A percentile compares a stretch with the other conserved stretches of the same genome.
These are phyloP conservation scores for Nepenthes gracilis DNA, from an alignment of 148 eudicot genomes.

Conservation along the genomic window DNA sequence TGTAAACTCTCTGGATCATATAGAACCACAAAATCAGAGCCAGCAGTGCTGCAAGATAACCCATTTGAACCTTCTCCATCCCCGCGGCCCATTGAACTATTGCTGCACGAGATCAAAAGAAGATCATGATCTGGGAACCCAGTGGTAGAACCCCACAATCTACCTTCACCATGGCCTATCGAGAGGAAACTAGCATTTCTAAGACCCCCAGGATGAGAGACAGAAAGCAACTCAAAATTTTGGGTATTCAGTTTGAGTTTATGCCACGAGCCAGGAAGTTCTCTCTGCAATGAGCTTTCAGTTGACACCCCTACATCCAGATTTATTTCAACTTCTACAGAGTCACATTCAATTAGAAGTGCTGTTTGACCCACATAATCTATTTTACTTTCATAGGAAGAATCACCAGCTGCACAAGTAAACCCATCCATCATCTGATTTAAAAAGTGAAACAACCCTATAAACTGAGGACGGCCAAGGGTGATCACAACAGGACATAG, in stretches of 20 bases:
- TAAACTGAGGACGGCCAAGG: slow-evolving; percentile 38
- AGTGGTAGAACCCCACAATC: slow-evolving; percentile 64
- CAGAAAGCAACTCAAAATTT: slow-evolving; percentile 51
- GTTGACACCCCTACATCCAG: slow-evolving; percentile 31
- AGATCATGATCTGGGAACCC: slow-evolving; percentile 35
- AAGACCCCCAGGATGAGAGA: slow-evolving; percentile 62
- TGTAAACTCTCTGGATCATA: slow-evolving; percentile 49
- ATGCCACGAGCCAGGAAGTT: slow-evolving; percentile 89
- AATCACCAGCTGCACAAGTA: slow-evolving; percentile 20
- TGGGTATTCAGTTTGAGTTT: slow-evolving; percentile 37
- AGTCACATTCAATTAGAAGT: slow-evolving; percentile 63
- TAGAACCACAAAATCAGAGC: slow-evolving; percentile 55
- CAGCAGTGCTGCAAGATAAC: slow-evolving; percentile 56
- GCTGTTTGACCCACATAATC: slow-evolving; percentile 39
- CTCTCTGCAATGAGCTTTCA: slow-evolving; percentile 51
- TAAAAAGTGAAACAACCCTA: slow-evolving; percentile 30
- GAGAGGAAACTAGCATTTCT: slow-evolving; percentile 49
- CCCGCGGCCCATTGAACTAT: slow-evolving; percentile 78
- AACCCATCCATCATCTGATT: slow-evolving; percentile 36
- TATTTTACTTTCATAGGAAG: slow-evolving; percentile 18
- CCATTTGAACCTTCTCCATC: slow-evolving; percentile 88
- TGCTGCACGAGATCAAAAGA: slow-evolving; percentile 56
- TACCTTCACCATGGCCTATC: slow-evolving; percentile 67
- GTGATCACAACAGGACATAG: slow-evolving; percentile 40
- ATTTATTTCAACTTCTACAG: slow-evolving; percentile 35